A percentile compares a stretch with the other conserved stretches of the same genome.
Evolutionary conservation across 768 basidiomycete species (phyloP).

Genomic region (Cytidiella melzeri): DNA sequence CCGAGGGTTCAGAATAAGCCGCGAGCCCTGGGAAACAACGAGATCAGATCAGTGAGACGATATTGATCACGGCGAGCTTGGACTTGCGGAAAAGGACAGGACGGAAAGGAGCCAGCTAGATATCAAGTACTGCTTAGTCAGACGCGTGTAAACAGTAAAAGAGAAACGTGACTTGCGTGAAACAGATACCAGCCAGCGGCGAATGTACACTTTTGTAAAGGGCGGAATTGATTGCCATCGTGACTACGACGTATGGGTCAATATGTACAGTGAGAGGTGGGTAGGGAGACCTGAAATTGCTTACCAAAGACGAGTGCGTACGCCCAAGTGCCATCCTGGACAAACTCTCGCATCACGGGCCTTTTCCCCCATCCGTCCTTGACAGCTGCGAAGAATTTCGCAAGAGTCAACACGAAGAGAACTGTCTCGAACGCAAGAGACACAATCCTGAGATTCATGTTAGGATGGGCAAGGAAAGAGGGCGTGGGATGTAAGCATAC

Average conservation of each 20-base stretch:
- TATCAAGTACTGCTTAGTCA: no score
- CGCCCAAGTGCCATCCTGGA: slow-evolving; percentile 24
- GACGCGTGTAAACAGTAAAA: neutral
- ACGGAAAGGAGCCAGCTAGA: slow-evolving; percentile 23
- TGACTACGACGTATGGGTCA: neutral
- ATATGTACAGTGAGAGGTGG: neutral
- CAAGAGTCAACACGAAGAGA: slow-evolving; percentile 19
- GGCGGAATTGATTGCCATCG: slow-evolving; percentile 21
- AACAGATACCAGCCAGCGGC: slow-evolving; percentile 22
- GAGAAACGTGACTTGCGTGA: slow-evolving; percentile 15
- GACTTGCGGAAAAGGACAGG: slow-evolving; percentile 19
- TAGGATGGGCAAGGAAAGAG: no score
- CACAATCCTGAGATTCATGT: slow-evolving; percentile 18
- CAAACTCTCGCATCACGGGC: slow-evolving; percentile 20
- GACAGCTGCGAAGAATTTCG: slow-evolving; percentile 17
- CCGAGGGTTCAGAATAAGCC: slow-evolving; percentile 12
- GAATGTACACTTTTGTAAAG: slow-evolving; percentile 20
- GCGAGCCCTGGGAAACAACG: slow-evolving; percentile 16
- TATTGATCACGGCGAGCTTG: no score
- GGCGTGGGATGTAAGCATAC: slow-evolving; percentile 14
- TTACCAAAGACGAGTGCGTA: slow-evolving; percentile 22
- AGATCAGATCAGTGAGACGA: neutral
- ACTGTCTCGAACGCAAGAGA: slow-evolving; percentile 22
- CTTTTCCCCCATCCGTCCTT: slow-evolving; percentile 19
- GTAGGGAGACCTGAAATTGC: neutral